Conservation (phyloP, 192 early-diverging fungal species). For the Obelidium mucronatum region DNA sequence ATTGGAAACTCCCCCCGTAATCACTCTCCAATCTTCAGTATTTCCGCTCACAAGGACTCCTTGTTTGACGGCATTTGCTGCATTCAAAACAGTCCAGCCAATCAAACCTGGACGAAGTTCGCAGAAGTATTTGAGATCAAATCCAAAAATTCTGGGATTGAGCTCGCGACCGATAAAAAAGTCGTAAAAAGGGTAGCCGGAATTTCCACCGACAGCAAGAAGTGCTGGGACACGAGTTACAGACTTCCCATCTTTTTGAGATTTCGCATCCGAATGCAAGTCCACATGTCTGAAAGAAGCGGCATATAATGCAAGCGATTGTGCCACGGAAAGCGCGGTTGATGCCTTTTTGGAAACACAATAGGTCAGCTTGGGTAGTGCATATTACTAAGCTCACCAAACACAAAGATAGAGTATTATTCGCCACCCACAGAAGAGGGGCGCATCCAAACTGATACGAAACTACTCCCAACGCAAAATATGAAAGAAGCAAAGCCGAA, state of each 20-base stretch:
- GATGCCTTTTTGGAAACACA: conserved; percentile 36
- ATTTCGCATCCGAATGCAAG: not conserved
- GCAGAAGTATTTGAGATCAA: conserved; percentile 94
- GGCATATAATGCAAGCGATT: conserved; percentile 70
- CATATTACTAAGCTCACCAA: conserved; percentile 44
- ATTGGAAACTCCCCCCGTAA: conserved; percentile 61
- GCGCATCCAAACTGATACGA: conserved; percentile 58
- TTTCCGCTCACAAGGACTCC: conserved; percentile 12
- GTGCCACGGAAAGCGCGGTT: conserved; percentile 66
- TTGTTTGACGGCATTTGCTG: conserved; percentile 80
- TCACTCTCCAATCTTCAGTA: not conserved
- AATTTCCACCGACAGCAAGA: conserved; percentile 86
- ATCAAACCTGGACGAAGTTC: conserved; percentile 94
- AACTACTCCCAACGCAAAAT: conserved; percentile 56
- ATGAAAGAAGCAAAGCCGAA: conserved; percentile 33
- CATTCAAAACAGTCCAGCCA: conserved; percentile 87
- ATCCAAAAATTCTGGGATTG: conserved; percentile 79
- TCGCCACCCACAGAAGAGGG: conserved; percentile 82
- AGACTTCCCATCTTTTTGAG: conserved; percentile 2
- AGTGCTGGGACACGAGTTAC: conserved; percentile 52
- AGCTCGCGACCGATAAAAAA: conserved; percentile 97
- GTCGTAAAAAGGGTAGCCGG: conserved; percentile 90
- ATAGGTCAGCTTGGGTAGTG: not conserved
- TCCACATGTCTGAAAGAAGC: conserved; percentile 70
- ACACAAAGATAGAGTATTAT: conserved; percentile 79